phyloP scores from a whole-genome alignment of 1,284 basidiomycete species.

The Pseudozyma pruni region DNA sequence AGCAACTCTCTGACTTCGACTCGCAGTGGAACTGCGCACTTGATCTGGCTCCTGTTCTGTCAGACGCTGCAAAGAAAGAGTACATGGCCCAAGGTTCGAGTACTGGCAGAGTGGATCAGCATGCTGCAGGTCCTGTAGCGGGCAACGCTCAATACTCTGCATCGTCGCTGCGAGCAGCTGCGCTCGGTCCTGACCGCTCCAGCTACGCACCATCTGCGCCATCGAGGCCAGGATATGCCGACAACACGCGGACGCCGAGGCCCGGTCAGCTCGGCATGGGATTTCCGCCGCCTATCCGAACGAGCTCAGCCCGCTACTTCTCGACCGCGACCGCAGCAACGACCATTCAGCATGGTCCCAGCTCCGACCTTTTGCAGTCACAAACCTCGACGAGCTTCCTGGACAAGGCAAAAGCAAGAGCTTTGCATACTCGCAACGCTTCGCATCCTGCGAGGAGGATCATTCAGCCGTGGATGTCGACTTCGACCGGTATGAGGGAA shows the following conservation, averaged over 20 bases:
- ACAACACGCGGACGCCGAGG: slow-evolving; percentile 23
- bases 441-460: background rate
- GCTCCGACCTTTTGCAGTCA: background rate
- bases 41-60: slow-evolving; percentile 28
- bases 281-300: slow-evolving; percentile 21
- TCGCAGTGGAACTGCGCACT: slow-evolving; percentile 50
- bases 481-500: background rate
- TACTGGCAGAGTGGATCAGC: background rate
- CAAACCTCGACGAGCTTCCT: slow-evolving; percentile 1
- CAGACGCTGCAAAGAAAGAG: slow-evolving; percentile 19
- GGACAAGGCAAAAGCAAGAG: slow-evolving; percentile 21
- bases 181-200: background rate
- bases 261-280: slow-evolving; percentile 28
- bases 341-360: background rate
- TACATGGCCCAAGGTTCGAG: slow-evolving; percentile 2
- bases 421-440: slow-evolving; percentile 1
- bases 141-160: slow-evolving; percentile 36
- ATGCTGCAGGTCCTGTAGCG: slow-evolving; percentile 11
- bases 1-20: slow-evolving; percentile 23
- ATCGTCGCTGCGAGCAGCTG: slow-evolving; percentile 13
- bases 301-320: slow-evolving; percentile 10
- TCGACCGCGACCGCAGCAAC: slow-evolving; percentile 4
- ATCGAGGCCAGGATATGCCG: background rate
- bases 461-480: slow-evolving; percentile 18
- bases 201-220: background rate